These are phyloP conservation scores for Quercus glauca DNA, from an alignment of 306 rosid genomes.

Conservation along the genomic window DNA sequence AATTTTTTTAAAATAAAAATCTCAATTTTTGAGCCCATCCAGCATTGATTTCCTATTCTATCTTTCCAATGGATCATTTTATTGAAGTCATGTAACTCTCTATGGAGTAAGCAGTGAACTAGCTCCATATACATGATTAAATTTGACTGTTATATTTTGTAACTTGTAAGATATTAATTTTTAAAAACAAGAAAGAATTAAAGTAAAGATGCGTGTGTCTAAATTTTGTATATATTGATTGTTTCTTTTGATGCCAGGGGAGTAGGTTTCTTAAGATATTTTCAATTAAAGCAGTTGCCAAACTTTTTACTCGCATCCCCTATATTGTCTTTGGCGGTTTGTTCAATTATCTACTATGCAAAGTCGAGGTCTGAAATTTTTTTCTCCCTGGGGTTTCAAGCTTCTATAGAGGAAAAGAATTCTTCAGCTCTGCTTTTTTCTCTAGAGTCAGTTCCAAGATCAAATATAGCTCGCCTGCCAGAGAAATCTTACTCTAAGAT, in stretches of 20 bases:
- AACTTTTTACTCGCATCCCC: slow-evolving; percentile 92
- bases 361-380: slow-evolving; percentile 61
- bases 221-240: slow-evolving; percentile 20
- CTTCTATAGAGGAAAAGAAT: slow-evolving; percentile 51
- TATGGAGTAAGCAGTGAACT: not conserved
- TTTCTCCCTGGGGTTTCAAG: slow-evolving; percentile 70
- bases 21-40: not conserved
- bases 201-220: not conserved
- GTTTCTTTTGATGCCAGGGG: slow-evolving; percentile 60
- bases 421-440: slow-evolving; percentile 43
- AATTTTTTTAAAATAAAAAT: too few relatives aligned
- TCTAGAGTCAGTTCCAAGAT: slow-evolving; percentile 27
- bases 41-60: not conserved
- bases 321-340: slow-evolving; percentile 64
- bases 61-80: not conserved
- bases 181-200: not conserved
- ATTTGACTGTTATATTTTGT: not conserved
- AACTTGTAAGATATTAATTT: not conserved
- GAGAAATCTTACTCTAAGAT: slow-evolving; percentile 37
- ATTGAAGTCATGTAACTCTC: not conserved
- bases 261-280: slow-evolving; percentile 86
- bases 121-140: not conserved
- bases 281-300: slow-evolving; percentile 81
- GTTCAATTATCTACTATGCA: slow-evolving; percentile 65
- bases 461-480: slow-evolving; percentile 21